Evolutionary conservation across 371 early-diverging fungal species (phyloP), one percentile per base, ranked within the genome.

Genomic region (Mortierella sp.): DNA sequence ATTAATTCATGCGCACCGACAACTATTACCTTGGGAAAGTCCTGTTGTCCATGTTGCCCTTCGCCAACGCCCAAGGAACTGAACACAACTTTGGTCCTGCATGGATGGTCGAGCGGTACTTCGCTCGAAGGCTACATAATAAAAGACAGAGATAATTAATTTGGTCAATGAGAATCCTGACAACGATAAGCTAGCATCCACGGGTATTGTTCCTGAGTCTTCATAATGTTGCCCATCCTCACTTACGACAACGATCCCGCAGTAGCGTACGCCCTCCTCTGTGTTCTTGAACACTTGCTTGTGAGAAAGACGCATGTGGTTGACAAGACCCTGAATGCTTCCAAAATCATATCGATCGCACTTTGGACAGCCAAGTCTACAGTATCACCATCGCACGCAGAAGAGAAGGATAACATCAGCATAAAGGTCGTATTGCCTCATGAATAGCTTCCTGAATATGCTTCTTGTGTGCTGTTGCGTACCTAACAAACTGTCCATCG

Each of bases 301-400:
- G 83, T 96, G 96, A n/a, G 91, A 90, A 43, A 93, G 87, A 46
- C 96, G 90, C 83, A 94, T 94, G 84, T 97, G 97, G 73, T 95
- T 95, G 46, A 96, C 82, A 79, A 97, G 96, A 1, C 96, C 96
- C 80, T 94, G 95, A 50, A 92, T 90, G 77, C 92, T 95, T 21
- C 90, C 89, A 87, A 97, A 96, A 69, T 94, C 91, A 28, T 91
- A 90, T 34, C 92, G 87, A 21, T 91, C 89, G 78, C 93, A 93
- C 3, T 76, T 86, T 70, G 93, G 93, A 83, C 93, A 93, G 3
- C 90, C 89, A 70, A 93, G 76, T 46, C 92, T 92, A 71, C 54
- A 26, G 8, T 46, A 48, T 19, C 14, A 11, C 37, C 51, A 51
- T 28, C 1, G n/a, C 44, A 14, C 31, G 14, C n/a, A 55, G 16